Conservation (phyloP, 768 basidiomycete genomes). For the Boletales sp. region DNA sequence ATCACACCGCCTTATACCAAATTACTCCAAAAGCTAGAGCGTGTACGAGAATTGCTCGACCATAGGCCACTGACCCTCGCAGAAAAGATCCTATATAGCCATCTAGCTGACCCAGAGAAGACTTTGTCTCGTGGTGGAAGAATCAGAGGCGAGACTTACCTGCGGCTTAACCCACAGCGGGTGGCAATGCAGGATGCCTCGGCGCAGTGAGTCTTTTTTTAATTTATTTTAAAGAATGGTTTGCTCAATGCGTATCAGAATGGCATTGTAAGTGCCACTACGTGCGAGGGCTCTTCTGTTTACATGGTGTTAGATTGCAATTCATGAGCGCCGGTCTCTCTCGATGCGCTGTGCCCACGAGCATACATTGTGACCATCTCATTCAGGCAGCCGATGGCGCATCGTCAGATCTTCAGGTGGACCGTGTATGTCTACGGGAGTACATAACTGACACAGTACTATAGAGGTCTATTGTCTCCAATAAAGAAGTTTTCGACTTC, state of each 20-base stretch:
- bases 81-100: conserved; percentile 97
- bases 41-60: conserved; percentile 64
- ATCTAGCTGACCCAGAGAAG: conserved; percentile 77
- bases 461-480: conserved; percentile 79
- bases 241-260: conserved; percentile 43
- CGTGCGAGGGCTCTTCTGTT: background rate
- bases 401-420: conserved; percentile 76
- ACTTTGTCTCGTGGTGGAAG: conserved; percentile 60
- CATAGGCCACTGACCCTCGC: conserved; percentile 86
- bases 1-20: conserved; percentile 84
- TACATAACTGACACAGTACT: background rate
- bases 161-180: conserved; percentile 87
- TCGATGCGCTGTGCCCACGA: conserved; percentile 79
- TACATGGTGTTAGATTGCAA: conserved; percentile 59
- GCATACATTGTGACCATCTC: conserved; percentile 97
- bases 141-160: conserved; percentile 82
- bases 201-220: conserved; percentile 57
- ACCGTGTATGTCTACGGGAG: background rate
- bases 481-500: conserved; percentile 98
- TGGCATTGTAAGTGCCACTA: conserved; percentile 63
- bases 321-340: conserved; percentile 96
- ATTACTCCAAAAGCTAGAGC: conserved; percentile 66
- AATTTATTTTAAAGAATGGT: background rate
- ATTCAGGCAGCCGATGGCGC: conserved; percentile 94
- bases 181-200: conserved; percentile 98